These are phyloP conservation scores for Paramecium sonneborni DNA, from an alignment of 73 alveolate species.

Conservation along the genomic window DNA sequence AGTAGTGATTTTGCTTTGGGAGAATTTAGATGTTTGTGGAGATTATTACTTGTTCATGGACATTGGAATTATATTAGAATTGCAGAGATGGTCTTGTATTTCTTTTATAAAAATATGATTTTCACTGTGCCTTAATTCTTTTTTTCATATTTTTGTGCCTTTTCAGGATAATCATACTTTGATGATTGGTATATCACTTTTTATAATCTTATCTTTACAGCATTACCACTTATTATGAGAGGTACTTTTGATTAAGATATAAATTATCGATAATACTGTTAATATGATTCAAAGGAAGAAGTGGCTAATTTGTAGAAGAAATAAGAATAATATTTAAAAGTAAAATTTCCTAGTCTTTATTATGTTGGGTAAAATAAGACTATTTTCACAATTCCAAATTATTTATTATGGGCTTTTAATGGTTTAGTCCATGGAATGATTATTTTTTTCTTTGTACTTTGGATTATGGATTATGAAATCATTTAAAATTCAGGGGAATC, in stretches of 20 bases:
- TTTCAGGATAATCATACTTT: conserved; percentile 95
- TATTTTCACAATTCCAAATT: conserved; percentile 44
- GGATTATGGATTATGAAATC: background rate
- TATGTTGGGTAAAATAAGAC: conserved; percentile 58
- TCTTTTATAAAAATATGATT: conserved; percentile 95
- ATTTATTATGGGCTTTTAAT: conserved; percentile 47
- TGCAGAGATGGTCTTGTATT: conserved; percentile 93
- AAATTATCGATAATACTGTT: conserved; percentile 10
- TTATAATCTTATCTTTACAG: conserved; percentile 94
- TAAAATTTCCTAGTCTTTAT: conserved; percentile 53
- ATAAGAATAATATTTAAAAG: conserved; percentile 45
- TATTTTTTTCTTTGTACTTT: conserved; percentile 41
- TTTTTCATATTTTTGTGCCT: conserved; percentile 90
- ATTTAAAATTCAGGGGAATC: background rate
- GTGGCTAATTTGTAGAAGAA: conserved; percentile 1
- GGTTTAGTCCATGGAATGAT: conserved; percentile 64
- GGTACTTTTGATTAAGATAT: conserved; percentile 62
- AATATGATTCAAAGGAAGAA: background rate
- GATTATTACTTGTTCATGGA: conserved; percentile 94
- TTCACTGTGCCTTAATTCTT: conserved; percentile 87
- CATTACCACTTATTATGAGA: conserved; percentile 54
- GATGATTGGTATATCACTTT: conserved; percentile 95
- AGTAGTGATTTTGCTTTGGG: conserved; percentile 94
- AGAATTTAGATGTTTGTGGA: conserved; percentile 89
- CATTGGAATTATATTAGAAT: conserved; percentile 94